Evolutionary conservation across 1,284 basidiomycete genomes (phyloP), one percentile per base, ranked within the genome.

Genomic region (Microstroma glucosiphilum): DNA sequence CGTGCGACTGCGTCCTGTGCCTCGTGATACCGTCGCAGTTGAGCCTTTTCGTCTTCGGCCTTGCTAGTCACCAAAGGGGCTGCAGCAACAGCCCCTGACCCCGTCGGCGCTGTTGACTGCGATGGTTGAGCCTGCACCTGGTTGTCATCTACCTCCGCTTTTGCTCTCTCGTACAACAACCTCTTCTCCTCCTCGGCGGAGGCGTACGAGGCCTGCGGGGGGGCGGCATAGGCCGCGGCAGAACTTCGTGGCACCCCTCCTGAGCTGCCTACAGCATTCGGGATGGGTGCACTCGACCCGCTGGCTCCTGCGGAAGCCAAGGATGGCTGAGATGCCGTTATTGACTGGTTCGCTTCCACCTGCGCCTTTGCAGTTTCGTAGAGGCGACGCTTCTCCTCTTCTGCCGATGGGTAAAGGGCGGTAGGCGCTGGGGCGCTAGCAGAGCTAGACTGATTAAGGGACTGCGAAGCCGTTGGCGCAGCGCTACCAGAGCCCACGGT

Each of bases 141-240:
- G 48, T 60, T 66, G 17, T 58, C 63, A 17, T 69, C 68, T 11
- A 68, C 63, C 40, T 72, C 68, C 25, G 70, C 70, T 37, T 69
- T 72, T 15, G 72, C 70, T 7, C 60, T 60, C 58, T 72, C 69
- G 61, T 72, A 74, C 56, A 74, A 59, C 57, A 65, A 58, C 4
- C 66, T 61, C 63, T 74, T 74, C 59, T 74, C 72, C 25, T 72
- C 70, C 42, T 70, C 72, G 6, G 72, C 71, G 7, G 71, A 64
- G 62, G 67, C 49, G 59, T 25, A 66, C 25, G 57, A 17, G 25
- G 54, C 1, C 3, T 4, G 12, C 7, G 46, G 6, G 40, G 54
- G 15, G 21, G 61, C 15, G 21, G 59, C 21, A 13, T 41, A 13
- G 12, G 57, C 60, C 43, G 19, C 30, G n/a, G 43, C 49, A 60